A percentile compares a stretch with the other conserved stretches of the same genome.
phyloP scores from a whole-genome alignment of 1,284 basidiomycete genomes.

The Malassezia sympodialis region DNA sequence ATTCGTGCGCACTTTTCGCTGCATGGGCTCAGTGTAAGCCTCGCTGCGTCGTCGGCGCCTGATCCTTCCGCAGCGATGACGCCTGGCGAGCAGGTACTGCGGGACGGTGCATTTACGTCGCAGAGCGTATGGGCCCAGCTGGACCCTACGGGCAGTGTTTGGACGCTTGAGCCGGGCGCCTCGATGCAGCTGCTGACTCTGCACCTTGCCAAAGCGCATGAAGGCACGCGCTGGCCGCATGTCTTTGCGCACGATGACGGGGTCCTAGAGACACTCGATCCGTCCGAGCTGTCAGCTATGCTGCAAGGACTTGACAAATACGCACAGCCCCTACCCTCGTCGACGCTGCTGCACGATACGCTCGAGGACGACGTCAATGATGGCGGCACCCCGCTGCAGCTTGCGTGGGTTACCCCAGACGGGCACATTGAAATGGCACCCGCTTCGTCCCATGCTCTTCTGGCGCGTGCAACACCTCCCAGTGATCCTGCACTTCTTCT shows the following conservation, averaged over 20 bases:
- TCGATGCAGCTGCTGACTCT: conserved; percentile 23
- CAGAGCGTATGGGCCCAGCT: conserved; percentile 35
- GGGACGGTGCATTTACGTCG: conserved; percentile 21
- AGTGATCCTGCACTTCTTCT: conserved; percentile 53
- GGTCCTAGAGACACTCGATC: conserved; percentile 78
- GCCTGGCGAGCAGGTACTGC: conserved; percentile 19
- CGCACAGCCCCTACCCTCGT: conserved; percentile 49
- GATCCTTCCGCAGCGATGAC: conserved; percentile 29
- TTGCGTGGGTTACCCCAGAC: conserved; percentile 58
- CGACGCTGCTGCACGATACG: conserved; percentile 68
- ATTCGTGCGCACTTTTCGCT: conserved; percentile 56
- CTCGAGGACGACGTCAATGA: conserved; percentile 69
- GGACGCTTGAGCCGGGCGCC: conserved; percentile 26
- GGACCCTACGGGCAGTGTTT: conserved; percentile 25
- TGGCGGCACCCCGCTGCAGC: conserved; percentile 57
- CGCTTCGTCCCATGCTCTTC: not conserved
- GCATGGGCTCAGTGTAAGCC: conserved; percentile 59
- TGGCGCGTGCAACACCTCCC: conserved; percentile 8
- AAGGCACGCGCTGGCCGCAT: conserved; percentile 68
- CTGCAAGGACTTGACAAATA: conserved; percentile 75
- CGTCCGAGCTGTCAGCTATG: conserved; percentile 66
- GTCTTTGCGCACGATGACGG: conserved; percentile 62
- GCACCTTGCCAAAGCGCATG: conserved; percentile 36
- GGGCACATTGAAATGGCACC: not conserved
- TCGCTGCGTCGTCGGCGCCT: conserved; percentile 48